A percentile compares a stretch with the other conserved stretches of the same genome.
phyloP scores from a whole-genome alignment of 2,329 filamentous ascomycete species.

The Whalleya microplaca region DNA sequence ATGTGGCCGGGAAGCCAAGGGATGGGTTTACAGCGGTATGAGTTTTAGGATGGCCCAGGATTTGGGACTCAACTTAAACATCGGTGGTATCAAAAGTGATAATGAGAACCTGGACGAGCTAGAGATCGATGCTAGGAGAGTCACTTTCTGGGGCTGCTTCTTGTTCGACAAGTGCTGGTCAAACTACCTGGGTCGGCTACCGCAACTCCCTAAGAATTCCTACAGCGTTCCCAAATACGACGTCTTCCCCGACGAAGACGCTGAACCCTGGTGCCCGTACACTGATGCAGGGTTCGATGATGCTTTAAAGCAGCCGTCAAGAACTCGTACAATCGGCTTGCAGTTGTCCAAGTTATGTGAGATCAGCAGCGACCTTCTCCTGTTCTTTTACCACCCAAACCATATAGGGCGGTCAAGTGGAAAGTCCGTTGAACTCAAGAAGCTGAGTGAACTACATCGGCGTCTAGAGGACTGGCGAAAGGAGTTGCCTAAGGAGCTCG shows the following conservation, averaged over 20 bases:
- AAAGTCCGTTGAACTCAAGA: conserved; percentile 86
- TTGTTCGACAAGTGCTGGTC: conserved; percentile 99
- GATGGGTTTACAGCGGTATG: conserved; percentile 99
- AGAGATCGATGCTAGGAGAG: conserved; percentile 84
- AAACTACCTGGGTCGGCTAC: conserved; percentile 90
- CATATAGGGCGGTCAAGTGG: conserved; percentile 66
- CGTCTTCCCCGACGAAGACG: conserved; percentile 87
- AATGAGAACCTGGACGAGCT: conserved; percentile 69
- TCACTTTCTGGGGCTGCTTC: conserved; percentile 98
- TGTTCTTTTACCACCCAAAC: conserved; percentile 88
- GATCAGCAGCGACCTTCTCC: conserved; percentile 88
- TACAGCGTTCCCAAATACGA: conserved; percentile 88
- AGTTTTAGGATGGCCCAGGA: conserved; percentile 97
- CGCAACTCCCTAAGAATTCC: conserved; percentile 78
- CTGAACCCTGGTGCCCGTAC: conserved; percentile 84
- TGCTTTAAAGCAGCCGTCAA: conserved; percentile 74
- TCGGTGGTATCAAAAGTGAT: conserved; percentile 64
- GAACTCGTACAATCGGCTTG: conserved; percentile 79
- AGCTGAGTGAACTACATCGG: conserved; percentile 87
- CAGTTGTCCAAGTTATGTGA: conserved; percentile 86
- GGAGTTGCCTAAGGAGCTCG: conserved; percentile 81
- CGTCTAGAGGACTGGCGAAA: conserved; percentile 88
- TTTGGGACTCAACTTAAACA: conserved; percentile 86
- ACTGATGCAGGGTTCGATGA: conserved; percentile 80
- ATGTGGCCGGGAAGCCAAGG: conserved; percentile 90